Conservation (phyloP, 306 rosid species). For the Trifolium subterraneum region DNA sequence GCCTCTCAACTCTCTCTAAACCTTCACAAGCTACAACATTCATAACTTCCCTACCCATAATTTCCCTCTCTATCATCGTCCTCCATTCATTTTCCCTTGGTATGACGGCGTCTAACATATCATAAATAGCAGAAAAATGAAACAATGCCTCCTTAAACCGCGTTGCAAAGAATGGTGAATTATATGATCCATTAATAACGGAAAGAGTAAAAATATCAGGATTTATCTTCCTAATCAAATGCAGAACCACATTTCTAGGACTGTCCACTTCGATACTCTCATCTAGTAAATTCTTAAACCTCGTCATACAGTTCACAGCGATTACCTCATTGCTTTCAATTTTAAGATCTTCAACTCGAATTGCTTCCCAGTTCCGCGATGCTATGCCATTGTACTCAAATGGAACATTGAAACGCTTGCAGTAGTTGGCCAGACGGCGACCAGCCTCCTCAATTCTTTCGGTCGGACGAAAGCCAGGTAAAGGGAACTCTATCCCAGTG, state of each 20-base stretch:
- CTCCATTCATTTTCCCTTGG: conserved; percentile 58
- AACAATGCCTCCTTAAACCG: conserved; percentile 76
- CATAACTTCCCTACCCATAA: conserved; percentile 64
- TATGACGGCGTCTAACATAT: conserved; percentile 51
- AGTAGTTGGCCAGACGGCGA: conserved; percentile 66
- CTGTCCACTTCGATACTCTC: conserved; percentile 65
- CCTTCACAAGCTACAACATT: conserved; percentile 86
- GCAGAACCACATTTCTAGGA: conserved; percentile 65
- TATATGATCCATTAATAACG: conserved; percentile 62
- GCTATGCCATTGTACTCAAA: conserved; percentile 65
- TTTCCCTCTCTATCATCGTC: conserved; percentile 62
- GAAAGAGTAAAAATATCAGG: conserved; percentile 64
- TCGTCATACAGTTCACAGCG: conserved; percentile 56
- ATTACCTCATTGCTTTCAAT: conserved; percentile 53
- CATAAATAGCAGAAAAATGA: conserved; percentile 68
- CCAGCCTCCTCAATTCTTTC: conserved; percentile 71
- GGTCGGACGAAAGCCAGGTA: conserved; percentile 70
- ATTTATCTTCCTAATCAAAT: conserved; percentile 69
- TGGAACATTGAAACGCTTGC: conserved; percentile 68
- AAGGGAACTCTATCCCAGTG: conserved; percentile 81
- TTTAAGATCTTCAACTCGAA: conserved; percentile 59
- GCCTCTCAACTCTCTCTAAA: conserved; percentile 75
- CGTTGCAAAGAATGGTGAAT: conserved; percentile 73
- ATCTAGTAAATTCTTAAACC: conserved; percentile 62
- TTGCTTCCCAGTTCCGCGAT: conserved; percentile 66